These are phyloP conservation scores for Venturiaceae sp. DNA, from an alignment of 2,329 filamentous ascomycete genomes.

Conservation along the genomic window DNA sequence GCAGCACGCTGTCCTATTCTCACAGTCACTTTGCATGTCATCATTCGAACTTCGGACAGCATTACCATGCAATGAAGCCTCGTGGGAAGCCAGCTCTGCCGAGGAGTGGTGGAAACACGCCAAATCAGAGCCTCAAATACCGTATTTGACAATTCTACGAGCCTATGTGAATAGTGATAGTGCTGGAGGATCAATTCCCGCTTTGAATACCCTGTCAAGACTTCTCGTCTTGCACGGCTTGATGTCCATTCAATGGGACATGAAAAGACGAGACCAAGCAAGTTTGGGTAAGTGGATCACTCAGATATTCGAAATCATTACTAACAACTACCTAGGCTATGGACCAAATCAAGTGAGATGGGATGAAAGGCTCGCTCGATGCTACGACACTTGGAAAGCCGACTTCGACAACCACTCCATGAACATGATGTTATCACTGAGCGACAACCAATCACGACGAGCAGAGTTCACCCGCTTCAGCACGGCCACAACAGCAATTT, in stretches of 20 bases:
- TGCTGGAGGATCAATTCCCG: slow-evolving; percentile 24
- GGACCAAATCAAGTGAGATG: slow-evolving; percentile 32
- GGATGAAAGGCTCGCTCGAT: slow-evolving; percentile 40
- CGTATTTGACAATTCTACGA: slow-evolving; percentile 45
- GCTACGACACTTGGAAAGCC: slow-evolving; percentile 48
- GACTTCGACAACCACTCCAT: slow-evolving; percentile 47
- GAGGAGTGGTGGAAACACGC: slow-evolving; percentile 39
- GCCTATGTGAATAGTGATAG: slow-evolving; percentile 42
- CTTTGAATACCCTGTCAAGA: slow-evolving; percentile 43
- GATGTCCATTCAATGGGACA: slow-evolving; percentile 54
- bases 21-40: slow-evolving; percentile 58
- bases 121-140: slow-evolving; percentile 21
- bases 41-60: slow-evolving; percentile 51
- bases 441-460: slow-evolving; percentile 11
- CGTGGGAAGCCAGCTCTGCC: slow-evolving; percentile 49
- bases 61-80: slow-evolving; percentile 43
- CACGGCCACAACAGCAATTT: slow-evolving; percentile 44
- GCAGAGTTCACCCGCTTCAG: slow-evolving; percentile 37
- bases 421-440: slow-evolving; percentile 20
- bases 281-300: slow-evolving; percentile 37
- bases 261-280: slow-evolving; percentile 53
- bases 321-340: slow-evolving; percentile 13
- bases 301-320: background rate
- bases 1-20: slow-evolving; percentile 54
- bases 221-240: slow-evolving; percentile 49